Base-by-base conservation (phyloP, 176 grass and related monocot genomes). In the Triticum dicoccoides region DNA sequence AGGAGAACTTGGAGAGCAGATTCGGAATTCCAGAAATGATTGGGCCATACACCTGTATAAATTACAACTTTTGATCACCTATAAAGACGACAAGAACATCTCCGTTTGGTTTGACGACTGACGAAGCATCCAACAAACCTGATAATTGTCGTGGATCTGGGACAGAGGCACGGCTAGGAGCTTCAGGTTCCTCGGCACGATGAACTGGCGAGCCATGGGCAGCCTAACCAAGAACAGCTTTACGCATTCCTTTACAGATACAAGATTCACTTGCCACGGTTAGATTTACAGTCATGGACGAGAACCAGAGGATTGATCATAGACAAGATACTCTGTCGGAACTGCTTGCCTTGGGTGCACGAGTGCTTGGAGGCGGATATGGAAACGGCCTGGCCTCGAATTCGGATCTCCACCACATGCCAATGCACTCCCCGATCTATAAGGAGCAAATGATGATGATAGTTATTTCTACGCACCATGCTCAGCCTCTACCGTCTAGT, bases 181-280 rank as follows among this genome's bases (percentile, higher is more conserved):
- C 25, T 95, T 91, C 62, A 89, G 74, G 81, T 91, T 91, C 51
- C 71, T 83, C 20, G 90, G 84, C 42, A 87, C 91, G 9, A 92
- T 23, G 45, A 92, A 95, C 61, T 20, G 86, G 34, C 67, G 88
- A 10, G 71, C 85, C 86, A 82, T 80, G 1, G 88, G 93, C 51
- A 92, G 61, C 52, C 84, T 91, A 20, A 95, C 44, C 71, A 95
- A 61, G 80, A 95, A 95, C 34, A 95, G 62, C 63, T 92, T 92
- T 62, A 88, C 89, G 88, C 88, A 92, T 87, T 95, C 91, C 91
- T 95, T 76, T 2, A 82, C 1, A 62, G 2, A 0, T 3, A 69
- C 17, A 20, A 2, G 9, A 15, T 78, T 24, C 24, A 37, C 1
- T 52, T 42, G 17, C 10, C 24, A 33, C 23, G 17, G 45, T 76